phyloP scores from a whole-genome alignment of 129 eudicot species.

The Cynara cardunculus region DNA sequence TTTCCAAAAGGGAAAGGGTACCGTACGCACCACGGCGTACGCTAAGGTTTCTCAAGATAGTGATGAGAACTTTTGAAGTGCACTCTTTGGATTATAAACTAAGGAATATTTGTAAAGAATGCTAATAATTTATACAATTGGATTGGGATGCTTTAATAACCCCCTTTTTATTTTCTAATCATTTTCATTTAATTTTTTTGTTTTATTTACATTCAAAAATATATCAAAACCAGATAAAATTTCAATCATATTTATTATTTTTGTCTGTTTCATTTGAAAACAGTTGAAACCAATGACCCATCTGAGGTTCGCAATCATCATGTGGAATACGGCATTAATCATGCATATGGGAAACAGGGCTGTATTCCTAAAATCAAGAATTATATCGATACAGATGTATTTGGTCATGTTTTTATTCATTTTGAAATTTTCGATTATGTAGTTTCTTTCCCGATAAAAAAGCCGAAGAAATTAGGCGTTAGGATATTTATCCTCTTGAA shows the following conservation, averaged over 20 bases:
- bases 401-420: not conserved
- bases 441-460: not conserved
- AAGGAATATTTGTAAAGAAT: constrained; percentile 9
- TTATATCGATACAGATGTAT: not conserved
- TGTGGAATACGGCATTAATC: not conserved
- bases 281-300: not conserved
- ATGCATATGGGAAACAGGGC: not conserved
- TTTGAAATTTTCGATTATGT: not conserved
- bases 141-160: constrained; percentile 9
- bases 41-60: not conserved
- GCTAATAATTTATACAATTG: constrained; percentile 12
- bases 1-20: not conserved
- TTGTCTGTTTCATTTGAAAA: not conserved
- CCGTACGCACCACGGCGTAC: constrained; percentile 23
- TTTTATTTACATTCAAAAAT: not conserved
- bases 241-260: not conserved
- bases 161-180: not conserved
- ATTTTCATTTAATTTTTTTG: not conserved
- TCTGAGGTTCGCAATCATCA: constrained; percentile 10
- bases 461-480: not conserved
- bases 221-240: not conserved
- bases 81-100: constrained; percentile 11
- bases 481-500: not conserved
- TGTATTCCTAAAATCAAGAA: not conserved
- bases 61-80: constrained; percentile 16